These are phyloP conservation scores for Chlamydomonas urium DNA, from an alignment of 139 green algal genomes.

Conservation along the genomic window DNA sequence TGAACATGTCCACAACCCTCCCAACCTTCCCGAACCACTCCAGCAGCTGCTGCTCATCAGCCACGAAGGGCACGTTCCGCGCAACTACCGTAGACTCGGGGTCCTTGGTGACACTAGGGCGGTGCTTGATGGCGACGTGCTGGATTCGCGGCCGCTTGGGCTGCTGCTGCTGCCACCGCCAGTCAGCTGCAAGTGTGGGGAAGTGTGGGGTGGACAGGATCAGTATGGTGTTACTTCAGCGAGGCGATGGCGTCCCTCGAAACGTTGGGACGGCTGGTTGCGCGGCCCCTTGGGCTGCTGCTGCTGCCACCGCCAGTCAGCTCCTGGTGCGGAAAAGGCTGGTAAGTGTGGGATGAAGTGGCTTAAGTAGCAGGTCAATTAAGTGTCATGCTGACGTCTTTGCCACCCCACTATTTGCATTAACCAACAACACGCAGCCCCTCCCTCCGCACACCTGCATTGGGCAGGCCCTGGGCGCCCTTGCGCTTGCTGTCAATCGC, in stretches of 20 bases:
- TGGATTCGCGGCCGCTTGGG: slow-evolving; percentile 23
- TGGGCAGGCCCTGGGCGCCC: not conserved
- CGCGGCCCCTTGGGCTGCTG: slow-evolving; percentile 27
- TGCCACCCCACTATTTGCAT: too few species aligned
- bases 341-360: too few species aligned
- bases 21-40: not conserved
- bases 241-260: too few species aligned
- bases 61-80: slow-evolving; percentile 65
- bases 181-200: slow-evolving; percentile 17
- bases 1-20: slow-evolving; percentile 8
- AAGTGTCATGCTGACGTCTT: too few species aligned
- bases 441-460: slow-evolving; percentile 11
- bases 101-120: slow-evolving; percentile 51
- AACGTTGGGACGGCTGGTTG: too few species aligned
- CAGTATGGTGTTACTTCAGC: too few species aligned
- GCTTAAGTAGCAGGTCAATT: too few species aligned
- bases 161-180: slow-evolving; percentile 51
- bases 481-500: not conserved
- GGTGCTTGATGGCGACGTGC: slow-evolving; percentile 2
- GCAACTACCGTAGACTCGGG: slow-evolving; percentile 62
- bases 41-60: slow-evolving; percentile 2
- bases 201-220: too few species aligned
- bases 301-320: slow-evolving; percentile 55
- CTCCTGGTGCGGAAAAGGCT: not conserved
- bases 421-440: too few species aligned